A percentile compares a stretch with the other conserved stretches of the same genome.
Evolutionary conservation across 768 basidiomycete species (phyloP).

Genomic region (Mycena amicta): DNA sequence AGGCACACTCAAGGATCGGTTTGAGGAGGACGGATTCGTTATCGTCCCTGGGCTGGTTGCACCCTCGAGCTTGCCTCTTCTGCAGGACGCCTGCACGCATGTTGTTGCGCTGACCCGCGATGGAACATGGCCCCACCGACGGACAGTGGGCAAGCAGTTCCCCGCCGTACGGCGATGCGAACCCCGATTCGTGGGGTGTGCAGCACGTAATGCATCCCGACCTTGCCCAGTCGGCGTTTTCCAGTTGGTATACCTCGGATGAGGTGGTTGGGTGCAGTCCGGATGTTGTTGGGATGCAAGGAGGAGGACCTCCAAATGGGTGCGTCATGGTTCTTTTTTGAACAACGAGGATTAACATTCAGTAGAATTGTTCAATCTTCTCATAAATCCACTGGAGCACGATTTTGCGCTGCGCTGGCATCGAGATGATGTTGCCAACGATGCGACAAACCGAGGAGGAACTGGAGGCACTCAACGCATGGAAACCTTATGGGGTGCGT

Average conservation of each 20-base stretch:
- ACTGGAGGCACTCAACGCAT: slow-evolving; percentile 51
- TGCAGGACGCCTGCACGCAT: slow-evolving; percentile 55
- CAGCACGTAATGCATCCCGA: slow-evolving; percentile 84
- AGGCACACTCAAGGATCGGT: slow-evolving; percentile 52
- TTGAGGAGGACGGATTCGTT: slow-evolving; percentile 69
- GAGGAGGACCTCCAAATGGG: slow-evolving; percentile 73
- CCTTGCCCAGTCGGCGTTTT: slow-evolving; percentile 60
- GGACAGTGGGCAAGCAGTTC: slow-evolving; percentile 79
- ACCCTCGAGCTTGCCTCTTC: slow-evolving; percentile 35
- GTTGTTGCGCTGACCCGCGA: slow-evolving; percentile 55
- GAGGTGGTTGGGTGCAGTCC: slow-evolving; percentile 45
- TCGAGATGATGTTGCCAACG: slow-evolving; percentile 70
- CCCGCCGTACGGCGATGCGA: slow-evolving; percentile 64
- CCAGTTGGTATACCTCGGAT: slow-evolving; percentile 67
- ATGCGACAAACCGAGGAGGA: slow-evolving; percentile 65
- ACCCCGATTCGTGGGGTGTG: slow-evolving; percentile 78
- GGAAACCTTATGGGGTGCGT: slow-evolving; percentile 65
- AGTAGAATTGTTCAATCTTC: slow-evolving; percentile 72
- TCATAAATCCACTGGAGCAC: slow-evolving; percentile 67
- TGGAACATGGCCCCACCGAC: slow-evolving; percentile 65
- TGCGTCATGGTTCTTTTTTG: slow-evolving; percentile 38
- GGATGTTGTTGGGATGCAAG: slow-evolving; percentile 55
- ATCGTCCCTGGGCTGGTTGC: slow-evolving; percentile 60
- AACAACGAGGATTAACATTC: not conserved
- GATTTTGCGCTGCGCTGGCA: slow-evolving; percentile 81